phyloP scores from a whole-genome alignment of 2,329 filamentous ascomycete genomes.

The Paraphoma sp. region DNA sequence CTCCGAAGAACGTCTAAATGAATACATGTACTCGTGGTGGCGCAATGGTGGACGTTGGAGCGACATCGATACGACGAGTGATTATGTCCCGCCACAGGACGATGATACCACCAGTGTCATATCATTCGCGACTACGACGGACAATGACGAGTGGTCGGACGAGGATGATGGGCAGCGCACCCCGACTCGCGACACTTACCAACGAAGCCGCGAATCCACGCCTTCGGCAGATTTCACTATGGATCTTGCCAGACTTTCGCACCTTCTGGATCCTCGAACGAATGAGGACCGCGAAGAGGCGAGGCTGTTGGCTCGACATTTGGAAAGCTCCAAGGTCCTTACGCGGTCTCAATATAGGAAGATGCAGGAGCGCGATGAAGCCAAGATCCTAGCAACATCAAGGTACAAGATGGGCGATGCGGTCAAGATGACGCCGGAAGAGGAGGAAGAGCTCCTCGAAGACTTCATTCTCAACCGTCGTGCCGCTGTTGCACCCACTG shows the following conservation, averaged over 20 bases:
- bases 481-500: slow-evolving; percentile 44
- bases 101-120: slow-evolving; percentile 82
- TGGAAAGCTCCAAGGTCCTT: slow-evolving; percentile 73
- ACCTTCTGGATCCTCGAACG: slow-evolving; percentile 80
- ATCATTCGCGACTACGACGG: slow-evolving; percentile 65
- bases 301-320: slow-evolving; percentile 78
- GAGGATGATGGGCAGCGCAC: slow-evolving; percentile 65
- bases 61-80: slow-evolving; percentile 77
- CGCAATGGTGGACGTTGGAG: slow-evolving; percentile 85
- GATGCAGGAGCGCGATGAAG: slow-evolving; percentile 71
- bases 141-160: slow-evolving; percentile 50
- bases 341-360: slow-evolving; percentile 81
- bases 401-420: slow-evolving; percentile 35
- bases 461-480: slow-evolving; percentile 64
- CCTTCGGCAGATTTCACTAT: slow-evolving; percentile 59
- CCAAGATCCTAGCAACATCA: slow-evolving; percentile 66
- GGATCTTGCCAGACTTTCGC: slow-evolving; percentile 72
- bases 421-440: slow-evolving; percentile 48
- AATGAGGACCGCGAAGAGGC: slow-evolving; percentile 83
- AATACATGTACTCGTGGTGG: slow-evolving; percentile 84
- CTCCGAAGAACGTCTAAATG: slow-evolving; percentile 71
- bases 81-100: slow-evolving; percentile 69
- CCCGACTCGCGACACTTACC: slow-evolving; percentile 73
- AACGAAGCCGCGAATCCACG: slow-evolving; percentile 58
- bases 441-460: slow-evolving; percentile 66